Evolutionary conservation across 2,329 filamentous ascomycete species (phyloP), one percentile per base, ranked within the genome.

Genomic region (Beauveria rudraprayagi): DNA sequence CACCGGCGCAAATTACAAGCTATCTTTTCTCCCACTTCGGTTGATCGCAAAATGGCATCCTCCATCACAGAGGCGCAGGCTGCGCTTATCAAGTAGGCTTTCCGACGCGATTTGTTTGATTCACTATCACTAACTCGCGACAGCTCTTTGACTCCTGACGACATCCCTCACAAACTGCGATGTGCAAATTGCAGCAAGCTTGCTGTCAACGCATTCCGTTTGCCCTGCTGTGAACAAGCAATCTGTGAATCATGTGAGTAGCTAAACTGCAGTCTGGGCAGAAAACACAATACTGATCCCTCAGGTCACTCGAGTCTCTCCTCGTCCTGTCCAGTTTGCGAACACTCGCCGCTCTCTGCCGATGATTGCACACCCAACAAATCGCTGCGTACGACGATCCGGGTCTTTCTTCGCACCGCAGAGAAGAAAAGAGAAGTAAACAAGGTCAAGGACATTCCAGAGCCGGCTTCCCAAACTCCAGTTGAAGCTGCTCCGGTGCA

Each of bases 131-230:
- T 55, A 57, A 62, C 61, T 62, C 52, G 67, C n/a, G 57, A 19
- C 70, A 95, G 91, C 73, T 88, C 89, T 55, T 81, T 96, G 63
- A 79, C 85, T 22, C 84, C 89, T 66, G 90, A 93, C 68, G 91
- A 94, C 64, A 92, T 97, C 62, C 94, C 94, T n/a, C 91, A 92
- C 70, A 97, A 96, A 80, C 83, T 99, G 65, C 89, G 92, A 75
- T 99, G 94, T 79, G 91, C 91, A 57, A 90, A 91, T 67, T 99
- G 94, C 77, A 94, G 89, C 77, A 92, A 90, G 73, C 81, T 97
- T 62, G 92, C 92, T 34, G 80, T 96, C 65, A 95, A 97, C 72
- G 91, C 93, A 9, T 96, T 91, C 73, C 90, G 92, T 65, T 80
- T 97, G 30, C 91, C 92, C 1, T 99, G 94, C 76, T 99, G 94